Evolutionary conservation across 2,329 filamentous ascomycete genomes (phyloP).

Genomic region (Ascochyta viciae-villosae): DNA sequence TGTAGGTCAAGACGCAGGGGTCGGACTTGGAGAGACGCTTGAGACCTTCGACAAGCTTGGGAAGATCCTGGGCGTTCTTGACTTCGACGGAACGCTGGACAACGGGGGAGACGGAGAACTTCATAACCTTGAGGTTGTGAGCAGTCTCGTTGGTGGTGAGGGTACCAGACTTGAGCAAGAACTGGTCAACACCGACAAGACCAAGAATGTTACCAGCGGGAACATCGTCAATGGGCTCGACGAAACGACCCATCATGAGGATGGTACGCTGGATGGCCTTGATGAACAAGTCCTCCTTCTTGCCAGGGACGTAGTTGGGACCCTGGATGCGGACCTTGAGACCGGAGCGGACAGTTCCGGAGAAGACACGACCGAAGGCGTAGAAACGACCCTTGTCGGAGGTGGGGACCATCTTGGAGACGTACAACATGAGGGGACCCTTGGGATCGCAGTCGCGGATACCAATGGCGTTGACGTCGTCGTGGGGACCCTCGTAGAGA

Average conservation of each 20-base stretch:
- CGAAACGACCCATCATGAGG: slow-evolving; percentile 99
- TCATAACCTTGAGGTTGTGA: slow-evolving; percentile 99
- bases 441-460: slow-evolving; percentile 99
- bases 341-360: slow-evolving; percentile 96
- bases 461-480: slow-evolving; percentile 92
- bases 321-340: slow-evolving; percentile 99
- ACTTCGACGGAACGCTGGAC: slow-evolving; percentile 98
- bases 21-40: slow-evolving; percentile 99
- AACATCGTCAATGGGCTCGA: slow-evolving; percentile 98
- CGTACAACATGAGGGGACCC: slow-evolving; percentile 99
- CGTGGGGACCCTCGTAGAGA: slow-evolving; percentile 94
- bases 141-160: slow-evolving; percentile 96
- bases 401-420: slow-evolving; percentile 99
- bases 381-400: slow-evolving; percentile 99
- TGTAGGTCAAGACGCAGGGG: slow-evolving; percentile 92
- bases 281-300: slow-evolving; percentile 99
- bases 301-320: slow-evolving; percentile 96
- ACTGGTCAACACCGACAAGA: slow-evolving; percentile 99
- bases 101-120: slow-evolving; percentile 99
- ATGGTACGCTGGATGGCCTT: slow-evolving; percentile 99
- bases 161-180: slow-evolving; percentile 99
- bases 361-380: slow-evolving; percentile 99
- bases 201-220: slow-evolving; percentile 99
- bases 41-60: slow-evolving; percentile 99
- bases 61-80: slow-evolving; percentile 99